These are phyloP conservation scores for Pseudocercospora ulei DNA, from an alignment of 2,329 filamentous ascomycete species.

Conservation along the genomic window DNA sequence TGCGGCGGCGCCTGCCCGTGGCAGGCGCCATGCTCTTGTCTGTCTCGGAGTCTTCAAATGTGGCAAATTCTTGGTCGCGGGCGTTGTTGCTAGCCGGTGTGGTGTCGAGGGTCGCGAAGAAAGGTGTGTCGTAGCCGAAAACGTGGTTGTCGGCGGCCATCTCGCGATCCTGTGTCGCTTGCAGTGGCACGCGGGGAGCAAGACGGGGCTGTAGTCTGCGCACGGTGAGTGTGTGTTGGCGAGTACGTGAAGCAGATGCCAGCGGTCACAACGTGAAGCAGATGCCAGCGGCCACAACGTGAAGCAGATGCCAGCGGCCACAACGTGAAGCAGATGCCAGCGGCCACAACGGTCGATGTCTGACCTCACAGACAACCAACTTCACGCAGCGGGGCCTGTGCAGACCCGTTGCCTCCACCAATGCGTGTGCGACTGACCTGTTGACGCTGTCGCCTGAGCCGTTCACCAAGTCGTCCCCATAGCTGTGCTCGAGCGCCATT, in stretches of 20 bases:
- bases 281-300: too few relatives aligned
- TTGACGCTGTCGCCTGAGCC: background rate
- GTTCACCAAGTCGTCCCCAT: background rate
- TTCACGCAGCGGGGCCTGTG: background rate
- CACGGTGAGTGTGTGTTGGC: conserved; percentile 1
- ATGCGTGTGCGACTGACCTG: background rate
- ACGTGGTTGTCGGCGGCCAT: background rate
- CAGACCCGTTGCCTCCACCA: background rate
- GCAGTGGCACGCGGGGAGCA: background rate
- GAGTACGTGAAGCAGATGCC: conserved; percentile 5
- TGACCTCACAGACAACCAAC: background rate
- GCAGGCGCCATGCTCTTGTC: conserved; percentile 13
- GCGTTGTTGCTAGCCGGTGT: conserved; percentile 2
- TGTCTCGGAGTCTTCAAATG: conserved; percentile 15
- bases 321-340: too few relatives aligned
- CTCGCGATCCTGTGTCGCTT: background rate
- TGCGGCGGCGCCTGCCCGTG: conserved; percentile 6
- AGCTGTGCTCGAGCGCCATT: conserved; percentile 1
- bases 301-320: too few relatives aligned
- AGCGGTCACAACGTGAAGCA: too few relatives aligned
- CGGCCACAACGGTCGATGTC: too few relatives aligned
- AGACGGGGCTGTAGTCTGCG: background rate
- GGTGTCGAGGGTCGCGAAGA: background rate
- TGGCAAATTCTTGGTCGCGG: conserved; percentile 19
- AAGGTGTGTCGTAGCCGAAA: conserved; percentile 2